phyloP scores from a whole-genome alignment of 176 grass and related monocot genomes.

The Avena atlantica region DNA sequence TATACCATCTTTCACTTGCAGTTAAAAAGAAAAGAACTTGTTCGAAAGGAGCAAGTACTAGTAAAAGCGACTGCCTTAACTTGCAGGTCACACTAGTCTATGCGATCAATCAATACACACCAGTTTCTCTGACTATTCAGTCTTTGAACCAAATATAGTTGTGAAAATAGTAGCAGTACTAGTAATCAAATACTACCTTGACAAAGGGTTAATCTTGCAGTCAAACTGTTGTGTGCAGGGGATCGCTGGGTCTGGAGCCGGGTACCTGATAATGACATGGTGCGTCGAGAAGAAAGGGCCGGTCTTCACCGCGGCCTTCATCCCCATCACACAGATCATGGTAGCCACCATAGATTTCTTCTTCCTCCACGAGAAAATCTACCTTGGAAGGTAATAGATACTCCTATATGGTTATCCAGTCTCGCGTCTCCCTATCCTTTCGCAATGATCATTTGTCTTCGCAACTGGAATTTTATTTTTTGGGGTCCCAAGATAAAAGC shows the following conservation, averaged over 20 bases:
- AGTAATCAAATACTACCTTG: neutral
- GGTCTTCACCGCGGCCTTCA: conserved; percentile 86
- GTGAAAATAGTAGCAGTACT: neutral
- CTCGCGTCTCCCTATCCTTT: neutral
- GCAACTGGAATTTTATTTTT: no score
- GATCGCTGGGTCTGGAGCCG: conserved; percentile 67
- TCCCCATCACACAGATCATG: conserved; percentile 79
- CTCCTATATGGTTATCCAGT: neutral
- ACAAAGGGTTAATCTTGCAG: neutral
- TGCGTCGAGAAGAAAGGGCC: conserved; percentile 81
- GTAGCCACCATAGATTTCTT: conserved; percentile 76
- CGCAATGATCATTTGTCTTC: neutral
- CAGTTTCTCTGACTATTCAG: no score
- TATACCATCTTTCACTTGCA: neutral
- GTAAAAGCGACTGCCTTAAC: neutral
- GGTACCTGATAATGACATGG: conserved; percentile 83
- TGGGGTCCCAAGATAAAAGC: no score
- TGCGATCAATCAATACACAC: neutral
- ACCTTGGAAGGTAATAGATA: conserved; percentile 67
- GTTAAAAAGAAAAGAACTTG: neutral
- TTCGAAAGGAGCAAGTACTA: neutral
- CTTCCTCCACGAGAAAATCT: conserved; percentile 66
- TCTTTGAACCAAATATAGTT: neutral
- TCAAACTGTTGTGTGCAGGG: conserved; percentile 51
- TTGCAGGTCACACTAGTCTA: conserved; percentile 10